phyloP scores from a whole-genome alignment of 306 rosid species.

The Spatholobus suberectus region DNA sequence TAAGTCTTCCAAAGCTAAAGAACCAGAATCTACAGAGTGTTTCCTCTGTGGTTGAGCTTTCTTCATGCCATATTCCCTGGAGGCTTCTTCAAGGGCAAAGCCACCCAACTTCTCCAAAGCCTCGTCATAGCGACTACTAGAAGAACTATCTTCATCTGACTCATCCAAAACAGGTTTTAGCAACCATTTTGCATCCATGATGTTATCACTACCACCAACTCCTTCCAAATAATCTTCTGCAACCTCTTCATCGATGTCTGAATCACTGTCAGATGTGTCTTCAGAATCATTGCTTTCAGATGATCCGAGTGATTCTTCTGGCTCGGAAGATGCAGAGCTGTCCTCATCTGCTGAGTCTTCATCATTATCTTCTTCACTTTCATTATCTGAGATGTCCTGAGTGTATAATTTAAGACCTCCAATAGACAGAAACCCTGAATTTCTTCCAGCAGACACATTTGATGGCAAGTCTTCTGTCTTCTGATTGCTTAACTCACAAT shows the following conservation, averaged over 20 bases:
- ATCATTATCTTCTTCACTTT: constrained; percentile 56
- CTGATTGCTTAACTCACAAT: constrained; percentile 49
- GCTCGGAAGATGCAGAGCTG: constrained; percentile 47
- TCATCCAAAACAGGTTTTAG: constrained; percentile 56
- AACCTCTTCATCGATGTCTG: constrained; percentile 85
- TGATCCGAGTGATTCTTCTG: constrained; percentile 53
- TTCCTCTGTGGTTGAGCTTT: constrained; percentile 61
- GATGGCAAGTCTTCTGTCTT: constrained; percentile 51
- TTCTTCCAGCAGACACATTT: constrained; percentile 48
- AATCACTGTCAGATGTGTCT: constrained; percentile 71
- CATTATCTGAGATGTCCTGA: constrained; percentile 72
- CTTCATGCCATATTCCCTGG: constrained; percentile 72
- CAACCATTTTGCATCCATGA: constrained; percentile 82
- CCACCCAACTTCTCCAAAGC: constrained; percentile 78
- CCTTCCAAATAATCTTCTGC: constrained; percentile 90
- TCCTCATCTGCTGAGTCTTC: constrained; percentile 56
- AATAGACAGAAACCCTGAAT: constrained; percentile 86
- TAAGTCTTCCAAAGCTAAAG: constrained; percentile 59
- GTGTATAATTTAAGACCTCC: constrained; percentile 88
- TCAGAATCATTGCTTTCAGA: constrained; percentile 70
- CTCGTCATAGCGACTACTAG: constrained; percentile 60
- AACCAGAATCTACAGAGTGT: constrained; percentile 41
- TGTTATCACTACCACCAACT: constrained; percentile 79
- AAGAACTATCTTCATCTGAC: constrained; percentile 66
- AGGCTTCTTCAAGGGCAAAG: constrained; percentile 82